Percentiles rank a stretch among this genome's conserved stretches.
Evolutionary conservation across 257 asterid species (phyloP).

Genomic region (Plectranthus barbatus): DNA sequence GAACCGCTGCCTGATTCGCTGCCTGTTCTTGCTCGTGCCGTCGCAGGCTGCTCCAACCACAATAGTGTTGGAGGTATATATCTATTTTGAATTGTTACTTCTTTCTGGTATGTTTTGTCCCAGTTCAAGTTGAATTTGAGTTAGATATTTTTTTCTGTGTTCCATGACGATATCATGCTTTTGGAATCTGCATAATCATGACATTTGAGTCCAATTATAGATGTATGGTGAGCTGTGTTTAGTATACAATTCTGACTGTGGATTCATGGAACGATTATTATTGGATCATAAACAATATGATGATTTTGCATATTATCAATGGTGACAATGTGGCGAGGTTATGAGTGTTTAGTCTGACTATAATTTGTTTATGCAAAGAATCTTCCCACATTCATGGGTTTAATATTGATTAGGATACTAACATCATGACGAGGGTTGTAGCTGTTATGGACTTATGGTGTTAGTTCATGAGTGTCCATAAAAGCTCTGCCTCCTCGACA

Average conservation of each 20-base stretch:
- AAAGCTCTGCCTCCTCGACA: not conserved
- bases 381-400: not conserved
- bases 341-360: not conserved
- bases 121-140: not conserved
- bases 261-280: not conserved
- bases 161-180: not conserved
- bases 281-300: not conserved
- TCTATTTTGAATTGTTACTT: not conserved
- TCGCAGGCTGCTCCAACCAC: slow-evolving; percentile 83
- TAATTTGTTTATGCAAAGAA: not conserved
- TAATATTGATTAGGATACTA: not conserved
- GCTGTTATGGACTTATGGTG: too few relatives aligned
- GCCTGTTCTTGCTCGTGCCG: slow-evolving; percentile 61
- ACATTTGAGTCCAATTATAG: not conserved
- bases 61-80: slow-evolving; percentile 75
- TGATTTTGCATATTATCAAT: not conserved
- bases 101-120: not conserved
- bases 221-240: not conserved
- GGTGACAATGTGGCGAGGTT: not conserved
- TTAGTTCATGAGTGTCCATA: not conserved
- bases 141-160: not conserved
- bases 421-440: too few relatives aligned
- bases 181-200: not conserved
- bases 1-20: slow-evolving; percentile 56
- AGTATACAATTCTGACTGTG: not conserved